Evolutionary conservation across 2,329 filamentous ascomycete species (phyloP), one percentile per base, ranked within the genome.

Genomic region (Diaporthe sp.): DNA sequence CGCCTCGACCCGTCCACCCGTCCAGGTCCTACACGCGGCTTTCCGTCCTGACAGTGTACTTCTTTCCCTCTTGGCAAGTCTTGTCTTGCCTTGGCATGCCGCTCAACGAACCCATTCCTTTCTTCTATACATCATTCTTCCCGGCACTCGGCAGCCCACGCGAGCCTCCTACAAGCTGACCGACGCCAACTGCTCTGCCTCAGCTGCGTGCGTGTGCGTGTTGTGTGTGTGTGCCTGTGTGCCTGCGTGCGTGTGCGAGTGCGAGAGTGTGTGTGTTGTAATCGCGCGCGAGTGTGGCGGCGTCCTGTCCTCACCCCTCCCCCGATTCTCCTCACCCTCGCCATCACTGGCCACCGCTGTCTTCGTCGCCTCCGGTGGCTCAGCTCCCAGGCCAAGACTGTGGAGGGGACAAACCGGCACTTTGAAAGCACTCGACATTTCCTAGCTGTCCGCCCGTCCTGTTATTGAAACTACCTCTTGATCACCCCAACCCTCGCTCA

Each of bases 21-120:
- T 71, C 68, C 51, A 71, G 55, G 51, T 58, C 31, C 57, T 49
- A 46, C 37, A 60, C 55, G 72, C 65, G 72, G 55, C 72, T 25
- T 61, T 55, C 72, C 57, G 44, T 76, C 71, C 75, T 68, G 67
- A 68, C 68, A 68, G 22, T 73, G 53, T 68, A 71, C 71, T 62
- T 73, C 74, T 67, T 51, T 53, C 28, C 62, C 65, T 75, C 76
- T 78, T 78, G 76, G 76, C 76, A 78, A 71, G 77, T 77, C 78
- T 76, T 75, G 75, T 77, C 77, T 70, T 76, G 80, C 80, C 81
- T 82, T 82, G 81, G 81, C 81, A 68, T 68, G 65, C 65, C 65
- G 65, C 71, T 71, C 71, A 75, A 74, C 74, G 73, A 73, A 75
- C 75, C 79, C 77, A 76, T 79, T 76, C 72, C 78, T 78, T 77